Evolutionary conservation across 805 yeast species (phyloP), one percentile per base, ranked within the genome.

Genomic region (Debaryomyces maramus): DNA sequence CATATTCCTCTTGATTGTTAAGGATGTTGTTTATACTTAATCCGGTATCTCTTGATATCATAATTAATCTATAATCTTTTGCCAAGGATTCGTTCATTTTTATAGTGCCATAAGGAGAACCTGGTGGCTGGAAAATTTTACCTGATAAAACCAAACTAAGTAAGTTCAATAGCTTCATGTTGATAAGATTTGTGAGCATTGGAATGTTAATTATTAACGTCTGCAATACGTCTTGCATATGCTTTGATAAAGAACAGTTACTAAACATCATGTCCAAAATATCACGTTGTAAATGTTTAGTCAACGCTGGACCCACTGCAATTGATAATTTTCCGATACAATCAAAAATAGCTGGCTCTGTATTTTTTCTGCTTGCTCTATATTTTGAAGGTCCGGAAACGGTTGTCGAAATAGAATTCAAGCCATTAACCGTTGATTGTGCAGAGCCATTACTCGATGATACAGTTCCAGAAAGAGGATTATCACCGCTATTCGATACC

Each of bases 231-330:
- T 81, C 80, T 54, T 88, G 83, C 81, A 91, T 81, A 46, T 85
- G 83, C 48, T 80, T 83, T n/a, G 88, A 84, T 38, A 91, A 73
- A 0, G 96, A 86, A 45, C 96, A 88, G 34, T 83, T 77, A 24
- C 67, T 63, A 51, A 91, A 73, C 65, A 91, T 77, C 63, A 86
- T 72, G 48, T 85, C 90, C 37, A 91, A 65, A 16, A 91, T 74
- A 52, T 88, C 95, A 45, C 83, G 77, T 47, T 88, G 90, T 40
- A 93, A 66, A 57, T 88, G 89, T 55, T 91, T 93, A 0, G 97
- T 87, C 40, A 91, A 69, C 0, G 96, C 95, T 9, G 96, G 95
- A 0, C 97, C 97, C 11, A 91, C 88, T 0, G 98, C 91, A 18
- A 76, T 75, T 0, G 97, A 90, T 26, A 93, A 65, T 62, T 88